A percentile compares a stretch with the other conserved stretches of the same genome.
Evolutionary conservation across 257 asterid species (phyloP).

Genomic region (Coffea canephora): DNA sequence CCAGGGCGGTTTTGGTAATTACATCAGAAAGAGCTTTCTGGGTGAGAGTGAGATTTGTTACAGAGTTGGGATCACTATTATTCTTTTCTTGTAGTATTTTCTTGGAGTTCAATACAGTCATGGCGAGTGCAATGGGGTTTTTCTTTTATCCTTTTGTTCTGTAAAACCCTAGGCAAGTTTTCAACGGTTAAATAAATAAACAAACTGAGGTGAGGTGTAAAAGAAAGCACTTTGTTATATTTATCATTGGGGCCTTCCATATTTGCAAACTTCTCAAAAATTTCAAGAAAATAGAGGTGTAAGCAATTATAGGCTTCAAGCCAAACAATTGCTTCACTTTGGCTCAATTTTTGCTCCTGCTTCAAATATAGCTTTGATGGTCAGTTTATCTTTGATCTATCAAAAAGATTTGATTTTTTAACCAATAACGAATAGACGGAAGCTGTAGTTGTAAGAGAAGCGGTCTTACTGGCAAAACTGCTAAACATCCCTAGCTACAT

Average conservation of each 20-base stretch:
- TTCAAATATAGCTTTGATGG: too few species aligned
- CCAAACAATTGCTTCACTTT: background rate
- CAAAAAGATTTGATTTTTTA: too few species aligned
- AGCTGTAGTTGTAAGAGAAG: too few species aligned
- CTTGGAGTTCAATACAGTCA: conserved; percentile 66
- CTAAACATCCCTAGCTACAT: too few species aligned
- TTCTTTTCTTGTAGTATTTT: conserved; percentile 63
- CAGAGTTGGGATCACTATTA: conserved; percentile 49
- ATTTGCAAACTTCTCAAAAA: background rate
- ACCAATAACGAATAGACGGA: too few species aligned
- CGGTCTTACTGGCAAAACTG: too few species aligned
- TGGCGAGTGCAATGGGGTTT: conserved; percentile 36
- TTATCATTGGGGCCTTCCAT: background rate
- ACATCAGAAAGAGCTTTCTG: conserved; percentile 91
- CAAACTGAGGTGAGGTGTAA: background rate
- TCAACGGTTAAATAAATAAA: background rate
- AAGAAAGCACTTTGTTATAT: background rate
- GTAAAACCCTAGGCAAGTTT: conserved; percentile 19
- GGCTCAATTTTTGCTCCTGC: too few species aligned
- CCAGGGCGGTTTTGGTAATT: conserved; percentile 17
- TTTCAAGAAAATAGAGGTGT: background rate
- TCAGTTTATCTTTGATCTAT: too few species aligned
- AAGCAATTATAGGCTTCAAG: too few species aligned
- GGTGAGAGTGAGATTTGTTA: conserved; percentile 63
- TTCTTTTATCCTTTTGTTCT: background rate